Evolutionary conservation across 345 rosid genomes (phyloP), one percentile per base, ranked within the genome.

Genomic region (Angophora floribunda): DNA sequence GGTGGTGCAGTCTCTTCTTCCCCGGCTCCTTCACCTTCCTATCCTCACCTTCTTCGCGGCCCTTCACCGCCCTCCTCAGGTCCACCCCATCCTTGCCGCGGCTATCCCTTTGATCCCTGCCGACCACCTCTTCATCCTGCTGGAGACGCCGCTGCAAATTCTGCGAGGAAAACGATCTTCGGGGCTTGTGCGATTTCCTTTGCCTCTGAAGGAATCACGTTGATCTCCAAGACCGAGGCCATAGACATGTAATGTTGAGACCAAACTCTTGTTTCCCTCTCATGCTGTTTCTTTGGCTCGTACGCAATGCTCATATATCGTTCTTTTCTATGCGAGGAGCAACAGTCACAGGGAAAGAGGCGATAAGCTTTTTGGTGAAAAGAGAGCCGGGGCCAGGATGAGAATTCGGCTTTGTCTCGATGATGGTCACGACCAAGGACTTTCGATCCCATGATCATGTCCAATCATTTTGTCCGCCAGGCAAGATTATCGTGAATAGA

Each of bases 191-290:
- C 17, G 91, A 92, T 85, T 89, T 91, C 80, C 94, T 36, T 96
- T 51, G 90, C 87, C 17, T 93, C 95, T 6, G 92, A 91, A 89
- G 93, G 86, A 45, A 87, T 96, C 88, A 92, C 92, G 6, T 87
- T 97, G 90, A 92, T 97, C 89, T 90, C 98, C 92, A 96, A 95
- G 90, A 92, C 96, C 3, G 99, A 97, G 93, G 97, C 98, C 52
- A 51, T 57, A 22, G 99, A 96, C 97, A 97, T 99, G 99, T 47
- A 21, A 10, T 86, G 28, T 30, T 7, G 22, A 30, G 44, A 1
- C 21, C 51, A 36, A 14, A n/a, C 32, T 52, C 50, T 84, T 47
- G 36, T 47, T 67, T 2, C 17, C 12, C 90, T 16, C 86, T 36
- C 6, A 4, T 55, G 49, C 87, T 50, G 85, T 61, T 75, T 13